Evolutionary conservation across 768 basidiomycete species (phyloP).

Genomic region (Termitomyces eurrhizus): DNA sequence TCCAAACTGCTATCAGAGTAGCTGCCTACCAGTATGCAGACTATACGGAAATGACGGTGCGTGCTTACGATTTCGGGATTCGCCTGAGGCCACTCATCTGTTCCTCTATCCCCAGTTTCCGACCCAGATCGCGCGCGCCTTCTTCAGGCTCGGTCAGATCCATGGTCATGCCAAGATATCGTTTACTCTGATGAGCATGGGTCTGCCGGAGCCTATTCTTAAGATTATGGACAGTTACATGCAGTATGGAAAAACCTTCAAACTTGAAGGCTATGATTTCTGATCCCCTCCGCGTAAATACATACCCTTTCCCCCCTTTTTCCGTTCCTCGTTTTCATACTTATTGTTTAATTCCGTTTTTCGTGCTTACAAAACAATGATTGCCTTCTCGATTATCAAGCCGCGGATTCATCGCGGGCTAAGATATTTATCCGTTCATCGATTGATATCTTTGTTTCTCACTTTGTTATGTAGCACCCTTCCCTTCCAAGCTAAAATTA

Average conservation of each 20-base stretch:
- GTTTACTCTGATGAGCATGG: slow-evolving; percentile 92
- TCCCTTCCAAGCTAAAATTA: too few relatives aligned
- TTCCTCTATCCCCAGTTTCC: slow-evolving; percentile 65
- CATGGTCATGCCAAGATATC: slow-evolving; percentile 94
- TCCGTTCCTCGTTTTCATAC: not conserved
- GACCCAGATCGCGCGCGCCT: slow-evolving; percentile 81
- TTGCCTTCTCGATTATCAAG: not conserved
- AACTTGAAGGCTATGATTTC: slow-evolving; percentile 84
- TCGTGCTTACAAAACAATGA: not conserved
- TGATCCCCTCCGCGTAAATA: slow-evolving; percentile 26
- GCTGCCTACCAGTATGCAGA: slow-evolving; percentile 91
- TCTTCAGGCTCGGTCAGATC: slow-evolving; percentile 91
- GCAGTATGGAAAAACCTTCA: slow-evolving; percentile 83
- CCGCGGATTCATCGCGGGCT: not conserved
- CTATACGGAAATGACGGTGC: slow-evolving; percentile 83
- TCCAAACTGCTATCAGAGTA: slow-evolving; percentile 90
- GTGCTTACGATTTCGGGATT: slow-evolving; percentile 25
- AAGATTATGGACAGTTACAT: slow-evolving; percentile 94
- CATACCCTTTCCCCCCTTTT: slow-evolving; percentile 8
- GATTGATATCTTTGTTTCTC: not conserved
- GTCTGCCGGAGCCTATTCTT: slow-evolving; percentile 82
- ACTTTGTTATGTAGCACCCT: not conserved
- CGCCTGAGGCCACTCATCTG: slow-evolving; percentile 3
- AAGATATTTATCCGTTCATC: not conserved
- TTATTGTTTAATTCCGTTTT: not conserved